A percentile compares a stretch with the other conserved stretches of the same genome.
phyloP scores from a whole-genome alignment of 2,329 filamentous ascomycete species.

The Blumeria graminis region DNA sequence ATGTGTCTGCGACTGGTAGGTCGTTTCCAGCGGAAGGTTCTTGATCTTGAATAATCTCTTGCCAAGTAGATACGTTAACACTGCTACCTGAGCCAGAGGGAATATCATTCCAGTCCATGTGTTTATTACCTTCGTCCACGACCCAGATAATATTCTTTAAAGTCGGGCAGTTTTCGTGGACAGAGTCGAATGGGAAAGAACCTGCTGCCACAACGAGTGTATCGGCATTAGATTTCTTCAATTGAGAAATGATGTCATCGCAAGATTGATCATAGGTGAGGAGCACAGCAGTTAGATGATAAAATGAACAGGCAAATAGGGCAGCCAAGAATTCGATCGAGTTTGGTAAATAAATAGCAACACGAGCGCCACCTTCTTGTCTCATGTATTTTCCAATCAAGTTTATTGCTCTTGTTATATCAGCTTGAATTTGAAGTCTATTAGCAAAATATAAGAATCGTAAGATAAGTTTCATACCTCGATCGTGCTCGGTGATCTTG shows the following conservation, averaged over 20 bases:
- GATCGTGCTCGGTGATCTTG: slow-evolving; percentile 46
- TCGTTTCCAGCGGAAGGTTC: slow-evolving; percentile 32
- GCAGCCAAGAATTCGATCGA: slow-evolving; percentile 66
- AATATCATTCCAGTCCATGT: slow-evolving; percentile 88
- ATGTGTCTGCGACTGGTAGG: slow-evolving; percentile 37
- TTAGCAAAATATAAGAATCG: slow-evolving; percentile 4
- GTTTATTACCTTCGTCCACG: slow-evolving; percentile 67
- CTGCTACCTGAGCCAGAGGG: slow-evolving; percentile 51
- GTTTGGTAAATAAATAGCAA: slow-evolving; percentile 82
- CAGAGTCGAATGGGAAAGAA: slow-evolving; percentile 54
- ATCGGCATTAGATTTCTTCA: slow-evolving; percentile 52
- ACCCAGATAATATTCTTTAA: slow-evolving; percentile 76
- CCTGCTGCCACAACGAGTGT: slow-evolving; percentile 67
- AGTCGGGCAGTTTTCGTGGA: slow-evolving; percentile 42
- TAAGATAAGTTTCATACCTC: slow-evolving; percentile 21
- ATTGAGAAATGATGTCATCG: slow-evolving; percentile 42
- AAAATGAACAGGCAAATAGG: slow-evolving; percentile 76
- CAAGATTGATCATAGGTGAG: slow-evolving; percentile 61
- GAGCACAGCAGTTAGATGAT: slow-evolving; percentile 53
- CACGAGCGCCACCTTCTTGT: slow-evolving; percentile 45
- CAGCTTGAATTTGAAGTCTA: slow-evolving; percentile 21
- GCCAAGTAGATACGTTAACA: slow-evolving; percentile 75
- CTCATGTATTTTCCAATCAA: slow-evolving; percentile 58
- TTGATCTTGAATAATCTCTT: slow-evolving; percentile 58
- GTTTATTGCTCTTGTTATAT: slow-evolving; percentile 67